Percentiles rank a stretch among this genome's conserved stretches.
Conservation (phyloP, 1,284 basidiomycete species). For the Cutaneotrichosporon cavernicola region DNA sequence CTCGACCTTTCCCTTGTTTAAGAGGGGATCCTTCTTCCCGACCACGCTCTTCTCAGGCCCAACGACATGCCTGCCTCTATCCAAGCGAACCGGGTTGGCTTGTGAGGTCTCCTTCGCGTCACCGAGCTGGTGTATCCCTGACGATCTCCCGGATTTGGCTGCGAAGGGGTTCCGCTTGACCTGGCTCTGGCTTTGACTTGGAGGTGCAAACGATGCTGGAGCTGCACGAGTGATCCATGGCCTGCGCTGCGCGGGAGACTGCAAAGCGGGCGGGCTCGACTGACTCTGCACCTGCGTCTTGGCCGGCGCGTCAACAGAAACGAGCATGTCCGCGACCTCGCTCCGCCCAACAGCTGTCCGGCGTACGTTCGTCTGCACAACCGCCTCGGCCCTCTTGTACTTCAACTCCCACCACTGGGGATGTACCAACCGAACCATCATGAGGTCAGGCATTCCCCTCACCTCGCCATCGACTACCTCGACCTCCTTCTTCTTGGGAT, state of each 20-base stretch:
- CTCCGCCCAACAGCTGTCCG: not conserved
- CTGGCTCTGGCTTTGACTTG: not conserved
- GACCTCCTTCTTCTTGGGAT: constrained; percentile 2
- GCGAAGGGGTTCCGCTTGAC: constrained; percentile 4
- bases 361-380: not conserved
- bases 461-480: not conserved
- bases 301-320: not conserved
- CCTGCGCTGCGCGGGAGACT: not conserved
- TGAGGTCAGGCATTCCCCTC: constrained; percentile 21
- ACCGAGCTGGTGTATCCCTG: constrained; percentile 2
- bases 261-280: not conserved
- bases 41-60: not conserved
- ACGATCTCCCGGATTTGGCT: not conserved
- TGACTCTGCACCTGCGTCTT: not conserved
- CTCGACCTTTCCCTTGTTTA: not conserved
- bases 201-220: not conserved
- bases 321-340: not conserved
- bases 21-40: no score
- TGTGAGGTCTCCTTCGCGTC: not conserved
- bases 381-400: not conserved
- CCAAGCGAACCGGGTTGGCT: not conserved
- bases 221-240: not conserved
- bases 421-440: constrained; percentile 42
- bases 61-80: not conserved
- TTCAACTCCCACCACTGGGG: constrained; percentile 32